These are phyloP conservation scores for Leishmania lainsoni DNA, from an alignment of 208 protist genomes.

Conservation along the genomic window DNA sequence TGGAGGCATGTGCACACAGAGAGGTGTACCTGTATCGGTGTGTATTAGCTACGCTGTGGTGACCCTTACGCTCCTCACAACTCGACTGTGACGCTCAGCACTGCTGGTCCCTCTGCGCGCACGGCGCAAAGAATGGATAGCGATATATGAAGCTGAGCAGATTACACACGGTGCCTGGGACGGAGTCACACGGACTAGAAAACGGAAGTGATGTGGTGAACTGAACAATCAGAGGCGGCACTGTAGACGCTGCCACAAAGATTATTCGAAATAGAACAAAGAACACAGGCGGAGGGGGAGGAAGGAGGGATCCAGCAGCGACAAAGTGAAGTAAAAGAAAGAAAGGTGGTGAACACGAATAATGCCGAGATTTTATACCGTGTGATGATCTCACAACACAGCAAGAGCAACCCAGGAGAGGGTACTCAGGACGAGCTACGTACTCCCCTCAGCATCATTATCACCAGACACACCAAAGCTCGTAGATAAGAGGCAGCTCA, in stretches of 20 bases:
- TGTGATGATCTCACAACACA: too few relatives aligned
- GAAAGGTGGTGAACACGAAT: background rate
- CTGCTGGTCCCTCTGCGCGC: background rate
- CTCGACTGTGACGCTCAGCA: background rate
- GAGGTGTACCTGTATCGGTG: background rate
- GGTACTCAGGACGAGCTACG: too few relatives aligned
- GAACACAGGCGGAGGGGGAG: background rate
- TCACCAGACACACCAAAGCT: too few relatives aligned
- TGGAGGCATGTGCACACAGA: background rate
- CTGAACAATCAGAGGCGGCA: too few relatives aligned
- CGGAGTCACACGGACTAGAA: background rate
- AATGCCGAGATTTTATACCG: background rate
- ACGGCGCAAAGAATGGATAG: background rate
- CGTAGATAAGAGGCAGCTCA: too few relatives aligned
- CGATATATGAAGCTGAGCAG: background rate
- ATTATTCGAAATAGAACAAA: background rate
- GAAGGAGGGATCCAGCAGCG: slow-evolving; percentile 2
- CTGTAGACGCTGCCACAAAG: too few relatives aligned
- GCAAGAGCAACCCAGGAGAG: too few relatives aligned
- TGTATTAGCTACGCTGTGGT: background rate
- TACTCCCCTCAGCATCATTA: too few relatives aligned
- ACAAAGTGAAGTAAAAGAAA: slow-evolving; percentile 13
- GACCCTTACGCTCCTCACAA: background rate
- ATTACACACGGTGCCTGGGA: background rate
- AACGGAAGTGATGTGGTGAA: too few relatives aligned